Evolutionary conservation across 805 yeast species (phyloP).

Genomic region (Barnettozyma botsteinii): DNA sequence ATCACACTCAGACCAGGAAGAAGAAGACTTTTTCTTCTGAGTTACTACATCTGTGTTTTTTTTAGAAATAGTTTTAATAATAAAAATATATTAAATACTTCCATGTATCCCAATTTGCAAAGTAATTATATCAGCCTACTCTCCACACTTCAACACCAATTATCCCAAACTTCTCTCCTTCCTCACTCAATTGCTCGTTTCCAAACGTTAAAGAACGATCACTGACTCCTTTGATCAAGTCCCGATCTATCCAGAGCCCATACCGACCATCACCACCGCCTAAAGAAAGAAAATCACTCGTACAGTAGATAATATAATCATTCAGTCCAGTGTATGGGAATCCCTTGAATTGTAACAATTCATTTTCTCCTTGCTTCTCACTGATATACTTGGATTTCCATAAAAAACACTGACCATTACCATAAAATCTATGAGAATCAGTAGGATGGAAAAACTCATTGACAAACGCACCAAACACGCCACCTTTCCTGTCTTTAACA

Average conservation of each 20-base stretch:
- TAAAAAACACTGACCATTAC: conserved; percentile 92
- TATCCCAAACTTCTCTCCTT: conserved; percentile 60
- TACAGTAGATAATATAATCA: conserved; percentile 80
- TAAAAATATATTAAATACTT: no score
- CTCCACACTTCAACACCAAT: conserved; percentile 84
- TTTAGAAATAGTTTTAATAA: no score
- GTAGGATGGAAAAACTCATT: conserved; percentile 70
- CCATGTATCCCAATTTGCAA: no score
- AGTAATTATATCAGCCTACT: conserved; percentile 45
- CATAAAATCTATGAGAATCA: conserved; percentile 72
- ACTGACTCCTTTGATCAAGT: conserved; percentile 70
- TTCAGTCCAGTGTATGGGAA: conserved; percentile 85
- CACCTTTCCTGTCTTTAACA: conserved; percentile 57
- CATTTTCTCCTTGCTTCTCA: conserved; percentile 6
- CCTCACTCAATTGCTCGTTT: conserved; percentile 68
- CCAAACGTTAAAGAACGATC: conserved; percentile 82
- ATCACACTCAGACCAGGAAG: conserved; percentile 9
- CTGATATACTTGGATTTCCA: conserved; percentile 62
- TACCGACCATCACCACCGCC: conserved; percentile 94
- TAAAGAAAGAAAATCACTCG: conserved; percentile 67
- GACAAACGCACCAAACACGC: conserved; percentile 71
- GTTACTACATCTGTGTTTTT: no score
- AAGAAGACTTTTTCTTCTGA: conserved; percentile 18
- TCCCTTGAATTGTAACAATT: conserved; percentile 53
- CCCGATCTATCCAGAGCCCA: conserved; percentile 83